Conservation (phyloP, 208 protist genomes). For the Porcisia deanei region DNA sequence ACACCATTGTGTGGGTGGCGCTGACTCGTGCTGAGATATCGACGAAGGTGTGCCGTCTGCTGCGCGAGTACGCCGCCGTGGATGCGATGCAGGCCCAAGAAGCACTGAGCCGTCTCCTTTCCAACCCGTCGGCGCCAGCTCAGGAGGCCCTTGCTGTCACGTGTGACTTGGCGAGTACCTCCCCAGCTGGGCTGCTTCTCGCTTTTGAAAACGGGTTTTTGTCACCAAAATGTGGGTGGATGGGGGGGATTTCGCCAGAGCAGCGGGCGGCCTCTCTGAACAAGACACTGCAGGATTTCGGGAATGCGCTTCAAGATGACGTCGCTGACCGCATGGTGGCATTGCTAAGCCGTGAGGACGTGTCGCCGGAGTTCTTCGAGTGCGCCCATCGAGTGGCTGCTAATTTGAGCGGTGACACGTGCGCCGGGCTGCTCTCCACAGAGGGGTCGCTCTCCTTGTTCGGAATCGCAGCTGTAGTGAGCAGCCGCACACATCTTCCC, state of each 20-base stretch:
- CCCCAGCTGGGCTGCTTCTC: slow-evolving; percentile 22
- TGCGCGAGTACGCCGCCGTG: slow-evolving; percentile 22
- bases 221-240: slow-evolving; percentile 19
- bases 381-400: slow-evolving; percentile 29
- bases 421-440: background rate
- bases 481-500: slow-evolving; percentile 5
- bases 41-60: slow-evolving; percentile 27
- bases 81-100: slow-evolving; percentile 9
- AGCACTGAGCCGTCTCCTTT: slow-evolving; percentile 21
- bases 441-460: slow-evolving; percentile 10
- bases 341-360: slow-evolving; percentile 6
- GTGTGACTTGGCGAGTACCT: slow-evolving; percentile 24
- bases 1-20: slow-evolving; percentile 34
- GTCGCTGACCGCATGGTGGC: slow-evolving; percentile 16
- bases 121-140: slow-evolving; percentile 2
- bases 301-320: slow-evolving; percentile 5
- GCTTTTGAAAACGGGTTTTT: slow-evolving; percentile 25
- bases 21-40: slow-evolving; percentile 14
- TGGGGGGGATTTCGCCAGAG: slow-evolving; percentile 2
- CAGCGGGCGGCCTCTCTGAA: slow-evolving; percentile 9
- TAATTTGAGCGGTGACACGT: slow-evolving; percentile 8
- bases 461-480: slow-evolving; percentile 25
- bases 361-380: slow-evolving; percentile 30
- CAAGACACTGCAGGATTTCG: slow-evolving; percentile 17
- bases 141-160: slow-evolving; percentile 22